Evolutionary conservation across 768 basidiomycete genomes (phyloP).

Genomic region (Hygrocybe coccinea): DNA sequence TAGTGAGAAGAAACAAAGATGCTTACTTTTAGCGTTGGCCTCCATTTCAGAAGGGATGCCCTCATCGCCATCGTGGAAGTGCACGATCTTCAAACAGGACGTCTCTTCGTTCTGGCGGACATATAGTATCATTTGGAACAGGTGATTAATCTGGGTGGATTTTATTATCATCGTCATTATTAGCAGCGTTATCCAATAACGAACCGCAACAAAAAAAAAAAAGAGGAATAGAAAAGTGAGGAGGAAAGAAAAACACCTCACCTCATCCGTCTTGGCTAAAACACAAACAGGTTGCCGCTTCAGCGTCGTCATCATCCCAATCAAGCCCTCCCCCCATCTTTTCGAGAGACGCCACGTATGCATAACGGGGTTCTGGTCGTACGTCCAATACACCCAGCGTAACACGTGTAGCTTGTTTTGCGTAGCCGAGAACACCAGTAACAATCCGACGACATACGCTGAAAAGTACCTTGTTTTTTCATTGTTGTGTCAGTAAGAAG

Average conservation of each 20-base stretch:
- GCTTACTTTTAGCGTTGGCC: conserved; percentile 60
- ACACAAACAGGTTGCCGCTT: conserved; percentile 55
- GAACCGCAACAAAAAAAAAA: neutral
- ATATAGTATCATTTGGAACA: conserved; percentile 64
- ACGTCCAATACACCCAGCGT: conserved; percentile 55
- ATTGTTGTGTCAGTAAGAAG: no score
- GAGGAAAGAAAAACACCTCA: conserved; percentile 23
- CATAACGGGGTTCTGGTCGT: conserved; percentile 53
- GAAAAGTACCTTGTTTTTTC: conserved; percentile 68
- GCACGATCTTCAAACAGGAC: conserved; percentile 60
- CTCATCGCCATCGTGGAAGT: conserved; percentile 51
- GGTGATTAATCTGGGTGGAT: conserved; percentile 50
- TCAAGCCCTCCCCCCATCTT: conserved; percentile 41
- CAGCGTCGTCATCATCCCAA: conserved; percentile 40
- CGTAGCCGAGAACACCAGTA: conserved; percentile 42
- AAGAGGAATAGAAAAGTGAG: neutral
- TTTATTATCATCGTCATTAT: neutral
- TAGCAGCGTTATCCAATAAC: neutral
- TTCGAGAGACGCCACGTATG: conserved; percentile 37
- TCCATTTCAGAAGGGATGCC: conserved; percentile 66
- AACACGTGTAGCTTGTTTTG: conserved; percentile 54
- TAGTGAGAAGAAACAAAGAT: neutral
- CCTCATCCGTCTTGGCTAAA: conserved; percentile 62
- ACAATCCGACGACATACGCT: conserved; percentile 52
- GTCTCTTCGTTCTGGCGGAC: conserved; percentile 68